Conservation (phyloP, 805 yeast species). For the Ogataea ganodermae region DNA sequence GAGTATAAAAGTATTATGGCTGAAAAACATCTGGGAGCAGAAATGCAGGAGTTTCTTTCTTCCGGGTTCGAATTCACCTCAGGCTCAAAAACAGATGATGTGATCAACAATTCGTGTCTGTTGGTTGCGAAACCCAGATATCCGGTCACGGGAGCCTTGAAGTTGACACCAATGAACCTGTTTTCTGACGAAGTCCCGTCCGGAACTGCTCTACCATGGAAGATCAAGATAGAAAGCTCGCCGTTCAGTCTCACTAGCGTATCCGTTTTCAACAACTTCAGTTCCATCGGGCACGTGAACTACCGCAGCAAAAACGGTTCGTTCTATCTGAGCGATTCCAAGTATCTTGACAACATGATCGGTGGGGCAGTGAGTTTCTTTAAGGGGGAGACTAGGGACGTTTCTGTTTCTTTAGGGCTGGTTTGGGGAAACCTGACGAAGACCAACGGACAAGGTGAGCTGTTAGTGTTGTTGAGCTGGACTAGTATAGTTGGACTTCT, state of each 20-base stretch:
- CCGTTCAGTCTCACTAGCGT: slow-evolving; percentile 30
- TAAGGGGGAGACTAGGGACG: not conserved
- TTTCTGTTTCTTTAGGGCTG: slow-evolving; percentile 34
- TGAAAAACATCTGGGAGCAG: not conserved
- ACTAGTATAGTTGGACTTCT: slow-evolving; percentile 6
- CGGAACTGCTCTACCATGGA: not conserved
- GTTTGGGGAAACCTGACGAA: slow-evolving; percentile 42
- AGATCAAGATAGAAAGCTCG: slow-evolving; percentile 21
- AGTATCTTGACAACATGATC: slow-evolving; percentile 47
- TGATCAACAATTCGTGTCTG: slow-evolving; percentile 30
- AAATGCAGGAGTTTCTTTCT: slow-evolving; percentile 6
- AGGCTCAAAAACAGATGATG: slow-evolving; percentile 14
- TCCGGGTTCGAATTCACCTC: slow-evolving; percentile 36
- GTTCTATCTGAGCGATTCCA: slow-evolving; percentile 38
- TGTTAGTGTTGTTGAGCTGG: slow-evolving; percentile 33
- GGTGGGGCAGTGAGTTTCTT: slow-evolving; percentile 40
- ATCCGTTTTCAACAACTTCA: slow-evolving; percentile 25
- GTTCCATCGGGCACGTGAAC: slow-evolving; percentile 27
- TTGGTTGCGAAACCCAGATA: slow-evolving; percentile 18
- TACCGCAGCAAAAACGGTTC: slow-evolving; percentile 24
- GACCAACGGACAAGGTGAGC: slow-evolving; percentile 48
- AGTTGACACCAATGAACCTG: not conserved
- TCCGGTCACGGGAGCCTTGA: slow-evolving; percentile 5
- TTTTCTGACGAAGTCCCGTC: slow-evolving; percentile 6
- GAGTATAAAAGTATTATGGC: slow-evolving; percentile 4